Evolutionary conservation across 2,329 filamentous ascomycete species (phyloP).

Genomic region (Talaromyces sp.): DNA sequence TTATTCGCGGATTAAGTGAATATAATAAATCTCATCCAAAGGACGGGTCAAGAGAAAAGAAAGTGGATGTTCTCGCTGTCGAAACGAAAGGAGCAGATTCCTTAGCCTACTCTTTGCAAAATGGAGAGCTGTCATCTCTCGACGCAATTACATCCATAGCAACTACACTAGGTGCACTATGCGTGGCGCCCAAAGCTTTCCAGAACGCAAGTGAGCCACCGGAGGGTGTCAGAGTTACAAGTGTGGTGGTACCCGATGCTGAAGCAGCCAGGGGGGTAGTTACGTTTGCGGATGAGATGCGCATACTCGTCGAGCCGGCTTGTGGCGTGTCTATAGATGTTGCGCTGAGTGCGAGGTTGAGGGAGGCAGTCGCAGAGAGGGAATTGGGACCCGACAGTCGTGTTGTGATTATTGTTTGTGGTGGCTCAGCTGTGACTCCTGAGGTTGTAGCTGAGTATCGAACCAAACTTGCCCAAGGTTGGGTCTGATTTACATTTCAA

Average conservation of each 20-base stretch:
- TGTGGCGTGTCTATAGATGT: constrained; percentile 71
- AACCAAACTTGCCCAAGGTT: constrained; percentile 36
- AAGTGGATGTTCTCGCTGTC: constrained; percentile 57
- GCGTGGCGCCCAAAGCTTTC: constrained; percentile 63
- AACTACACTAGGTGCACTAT: constrained; percentile 64
- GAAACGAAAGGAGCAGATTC: constrained; percentile 72
- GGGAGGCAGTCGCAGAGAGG: constrained; percentile 24
- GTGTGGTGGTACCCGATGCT: constrained; percentile 64
- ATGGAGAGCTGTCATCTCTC: constrained; percentile 56
- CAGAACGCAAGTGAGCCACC: constrained; percentile 53
- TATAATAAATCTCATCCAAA: neutral
- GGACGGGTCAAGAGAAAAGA: constrained; percentile 13
- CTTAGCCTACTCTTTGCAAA: constrained; percentile 58
- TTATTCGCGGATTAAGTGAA: constrained; percentile 60
- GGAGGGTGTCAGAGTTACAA: constrained; percentile 47
- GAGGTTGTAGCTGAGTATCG: constrained; percentile 52
- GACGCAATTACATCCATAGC: constrained; percentile 69
- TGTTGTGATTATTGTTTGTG: constrained; percentile 38
- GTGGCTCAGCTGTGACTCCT: constrained; percentile 51
- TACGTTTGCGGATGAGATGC: constrained; percentile 72
- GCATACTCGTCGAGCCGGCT: constrained; percentile 73
- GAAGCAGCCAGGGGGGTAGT: constrained; percentile 74
- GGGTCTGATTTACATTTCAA: constrained; percentile 19
- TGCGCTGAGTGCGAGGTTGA: constrained; percentile 25
- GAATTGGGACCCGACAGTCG: constrained; percentile 29